Evolutionary conservation across 208 protist species (phyloP).

Genomic region (Balamuthia mandrillaris): DNA sequence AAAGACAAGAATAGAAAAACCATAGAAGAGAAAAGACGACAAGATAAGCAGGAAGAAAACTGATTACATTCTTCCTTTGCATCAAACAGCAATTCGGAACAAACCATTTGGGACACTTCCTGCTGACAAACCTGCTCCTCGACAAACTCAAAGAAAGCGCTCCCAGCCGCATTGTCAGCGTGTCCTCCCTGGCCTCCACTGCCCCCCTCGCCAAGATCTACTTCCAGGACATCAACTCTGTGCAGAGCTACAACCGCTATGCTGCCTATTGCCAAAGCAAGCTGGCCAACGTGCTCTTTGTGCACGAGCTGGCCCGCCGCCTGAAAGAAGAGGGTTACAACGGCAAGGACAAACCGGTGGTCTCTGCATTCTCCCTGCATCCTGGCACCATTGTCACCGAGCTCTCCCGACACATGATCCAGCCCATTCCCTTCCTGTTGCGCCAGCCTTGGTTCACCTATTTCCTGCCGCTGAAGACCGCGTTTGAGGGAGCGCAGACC

Average conservation of each 20-base stretch:
- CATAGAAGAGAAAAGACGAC: too few relatives aligned
- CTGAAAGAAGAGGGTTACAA: neutral
- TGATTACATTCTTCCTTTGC: too few relatives aligned
- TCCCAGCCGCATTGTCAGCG: neutral
- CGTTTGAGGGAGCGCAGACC: too few relatives aligned
- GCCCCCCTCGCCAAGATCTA: neutral
- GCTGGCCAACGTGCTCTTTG: conserved; percentile 6
- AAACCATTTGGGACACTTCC: conserved; percentile 12
- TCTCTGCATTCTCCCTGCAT: too few relatives aligned
- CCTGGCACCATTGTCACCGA: too few relatives aligned
- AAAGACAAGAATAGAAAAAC: too few relatives aligned
- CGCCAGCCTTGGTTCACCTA: too few relatives aligned
- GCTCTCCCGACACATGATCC: too few relatives aligned
- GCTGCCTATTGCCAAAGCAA: neutral
- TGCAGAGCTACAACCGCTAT: conserved; percentile 20
- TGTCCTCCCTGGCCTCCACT: neutral
- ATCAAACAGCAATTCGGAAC: conserved; percentile 1
- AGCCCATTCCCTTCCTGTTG: too few relatives aligned
- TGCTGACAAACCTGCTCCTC: neutral
- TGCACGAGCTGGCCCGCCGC: neutral
- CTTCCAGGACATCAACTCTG: neutral
- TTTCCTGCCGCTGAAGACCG: too few relatives aligned
- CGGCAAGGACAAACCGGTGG: neutral
- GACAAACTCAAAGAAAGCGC: conserved; percentile 4
- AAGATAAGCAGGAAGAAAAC: too few relatives aligned